Evolutionary conservation across 768 basidiomycete genomes (phyloP).

Genomic region (Hirschioporus abietinus): DNA sequence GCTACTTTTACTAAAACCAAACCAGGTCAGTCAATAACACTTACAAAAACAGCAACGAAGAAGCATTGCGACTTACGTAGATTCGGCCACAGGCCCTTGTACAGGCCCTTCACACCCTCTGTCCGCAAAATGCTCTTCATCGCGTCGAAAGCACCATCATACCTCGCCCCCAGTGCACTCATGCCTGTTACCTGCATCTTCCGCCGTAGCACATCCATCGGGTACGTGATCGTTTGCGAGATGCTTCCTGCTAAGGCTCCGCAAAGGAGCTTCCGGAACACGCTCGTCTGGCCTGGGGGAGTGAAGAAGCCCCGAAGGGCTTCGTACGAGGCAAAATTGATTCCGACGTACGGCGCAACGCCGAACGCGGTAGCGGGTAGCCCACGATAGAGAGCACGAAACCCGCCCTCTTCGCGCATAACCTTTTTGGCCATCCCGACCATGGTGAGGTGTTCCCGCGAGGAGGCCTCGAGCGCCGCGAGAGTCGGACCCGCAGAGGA

Average conservation of each 20-base stretch:
- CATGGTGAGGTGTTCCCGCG: constrained; percentile 59
- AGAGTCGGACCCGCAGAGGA: constrained; percentile 9
- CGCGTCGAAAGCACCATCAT: constrained; percentile 79
- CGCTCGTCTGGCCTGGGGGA: constrained; percentile 71
- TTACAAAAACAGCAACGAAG: constrained; percentile 7
- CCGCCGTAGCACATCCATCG: constrained; percentile 88
- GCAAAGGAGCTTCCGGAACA: constrained; percentile 68
- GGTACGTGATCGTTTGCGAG: constrained; percentile 92
- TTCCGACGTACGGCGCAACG: constrained; percentile 83
- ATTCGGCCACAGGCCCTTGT: constrained; percentile 87
- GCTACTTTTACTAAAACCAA: constrained; percentile 75
- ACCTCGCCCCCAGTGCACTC: constrained; percentile 55
- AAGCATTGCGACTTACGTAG: constrained; percentile 50
- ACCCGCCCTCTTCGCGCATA: constrained; percentile 86
- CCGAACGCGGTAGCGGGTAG: constrained; percentile 80
- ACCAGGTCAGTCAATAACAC: constrained; percentile 10
- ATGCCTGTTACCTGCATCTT: constrained; percentile 95
- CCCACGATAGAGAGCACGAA: constrained; percentile 83
- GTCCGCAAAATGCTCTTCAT: constrained; percentile 57
- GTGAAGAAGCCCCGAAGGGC: constrained; percentile 68
- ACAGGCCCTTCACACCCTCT: constrained; percentile 76
- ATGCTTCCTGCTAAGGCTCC: constrained; percentile 90
- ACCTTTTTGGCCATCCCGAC: constrained; percentile 89
- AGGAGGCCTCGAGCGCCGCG: not conserved
- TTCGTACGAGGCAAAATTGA: constrained; percentile 96